phyloP scores from a whole-genome alignment of 768 basidiomycete species.

The Suillus cothurnatus region DNA sequence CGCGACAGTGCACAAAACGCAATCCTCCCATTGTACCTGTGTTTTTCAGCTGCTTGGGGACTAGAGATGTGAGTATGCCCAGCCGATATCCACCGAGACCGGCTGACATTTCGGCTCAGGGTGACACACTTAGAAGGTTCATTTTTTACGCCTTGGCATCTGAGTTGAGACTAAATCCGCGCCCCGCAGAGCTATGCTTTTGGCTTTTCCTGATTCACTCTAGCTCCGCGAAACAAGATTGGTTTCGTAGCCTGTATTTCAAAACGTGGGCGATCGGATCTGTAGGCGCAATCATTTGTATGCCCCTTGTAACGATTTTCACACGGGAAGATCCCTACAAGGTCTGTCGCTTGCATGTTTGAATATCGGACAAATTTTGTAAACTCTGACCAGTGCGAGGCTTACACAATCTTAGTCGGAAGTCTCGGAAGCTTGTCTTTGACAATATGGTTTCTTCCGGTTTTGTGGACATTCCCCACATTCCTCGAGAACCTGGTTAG shows the following conservation, averaged over 20 bases:
- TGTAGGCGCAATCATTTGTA: slow-evolving; percentile 54
- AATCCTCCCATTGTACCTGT: slow-evolving; percentile 66
- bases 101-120: slow-evolving; percentile 37
- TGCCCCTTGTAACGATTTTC: slow-evolving; percentile 71
- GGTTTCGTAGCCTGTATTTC: slow-evolving; percentile 79
- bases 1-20: slow-evolving; percentile 41
- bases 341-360: slow-evolving; percentile 38
- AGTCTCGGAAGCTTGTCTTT: slow-evolving; percentile 67
- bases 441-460: slow-evolving; percentile 74
- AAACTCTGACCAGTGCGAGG: slow-evolving; percentile 54
- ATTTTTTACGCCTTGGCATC: background rate
- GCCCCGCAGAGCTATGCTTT: slow-evolving; percentile 71
- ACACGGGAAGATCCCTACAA: slow-evolving; percentile 60
- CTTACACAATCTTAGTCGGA: slow-evolving; percentile 69
- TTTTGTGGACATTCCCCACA: slow-evolving; percentile 70
- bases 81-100: background rate
- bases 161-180: background rate
- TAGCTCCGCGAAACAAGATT: slow-evolving; percentile 61
- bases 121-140: slow-evolving; percentile 80
- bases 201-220: slow-evolving; percentile 84
- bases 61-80: slow-evolving; percentile 65
- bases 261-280: slow-evolving; percentile 74
- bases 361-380: slow-evolving; percentile 7
- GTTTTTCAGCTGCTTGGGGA: slow-evolving; percentile 69
- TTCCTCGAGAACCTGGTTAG: slow-evolving; percentile 65